Percentiles rank a stretch among this genome's conserved stretches.
phyloP scores from a whole-genome alignment of 2,329 filamentous ascomycete genomes.

The Ilyonectria sp. region DNA sequence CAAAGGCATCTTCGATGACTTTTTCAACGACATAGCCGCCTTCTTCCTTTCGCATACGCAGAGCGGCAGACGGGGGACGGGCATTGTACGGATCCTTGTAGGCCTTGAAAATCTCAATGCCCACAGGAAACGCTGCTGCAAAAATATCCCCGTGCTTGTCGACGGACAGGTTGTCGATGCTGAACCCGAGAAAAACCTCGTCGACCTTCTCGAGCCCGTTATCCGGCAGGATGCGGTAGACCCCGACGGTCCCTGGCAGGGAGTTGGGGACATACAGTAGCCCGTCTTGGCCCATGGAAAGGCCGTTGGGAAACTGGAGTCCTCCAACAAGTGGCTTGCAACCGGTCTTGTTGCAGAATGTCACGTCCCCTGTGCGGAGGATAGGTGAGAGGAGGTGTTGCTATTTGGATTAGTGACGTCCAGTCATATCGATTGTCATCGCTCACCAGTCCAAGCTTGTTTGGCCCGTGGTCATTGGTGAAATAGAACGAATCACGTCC shows the following conservation, averaged over 20 bases:
- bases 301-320: conserved; percentile 52
- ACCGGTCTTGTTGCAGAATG: conserved; percentile 44
- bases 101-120: conserved; percentile 28
- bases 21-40: conserved; percentile 39
- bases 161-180: conserved; percentile 42
- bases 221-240: conserved; percentile 27
- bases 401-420: conserved; percentile 10
- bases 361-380: conserved; percentile 47
- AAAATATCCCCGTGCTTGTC: conserved; percentile 43
- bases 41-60: conserved; percentile 26
- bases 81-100: conserved; percentile 35
- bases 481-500: conserved; percentile 33
- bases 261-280: conserved; percentile 52
- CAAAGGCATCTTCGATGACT: conserved; percentile 39
- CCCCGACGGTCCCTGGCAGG: conserved; percentile 36
- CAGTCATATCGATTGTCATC: accelerated
- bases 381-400: conserved; percentile 39
- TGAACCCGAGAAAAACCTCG: conserved; percentile 24
- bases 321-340: conserved; percentile 42
- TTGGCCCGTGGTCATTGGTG: conserved; percentile 40
- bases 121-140: conserved; percentile 35
- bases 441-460: conserved; percentile 37
- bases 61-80: conserved; percentile 19
- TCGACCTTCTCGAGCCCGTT: conserved; percentile 32
- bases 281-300: conserved; percentile 43